Percentiles rank a stretch among this genome's conserved stretches.
These are phyloP conservation scores for Neoboletus magnificus DNA, from an alignment of 768 basidiomycete genomes.

Conservation along the genomic window DNA sequence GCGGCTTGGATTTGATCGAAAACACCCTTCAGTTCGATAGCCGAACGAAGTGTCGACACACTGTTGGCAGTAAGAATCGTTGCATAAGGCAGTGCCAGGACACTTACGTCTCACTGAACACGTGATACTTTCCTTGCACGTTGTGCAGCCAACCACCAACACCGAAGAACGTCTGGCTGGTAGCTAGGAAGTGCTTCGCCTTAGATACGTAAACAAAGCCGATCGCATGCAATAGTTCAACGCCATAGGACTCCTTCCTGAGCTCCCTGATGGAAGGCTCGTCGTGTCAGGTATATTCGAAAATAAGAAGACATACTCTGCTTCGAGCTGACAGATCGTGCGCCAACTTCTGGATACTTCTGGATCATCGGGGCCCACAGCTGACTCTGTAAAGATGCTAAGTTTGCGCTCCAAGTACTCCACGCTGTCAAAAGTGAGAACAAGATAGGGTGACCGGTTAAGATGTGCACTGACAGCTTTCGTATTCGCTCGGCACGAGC, in stretches of 20 bases:
- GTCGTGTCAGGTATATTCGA: not conserved
- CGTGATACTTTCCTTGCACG: constrained; percentile 88
- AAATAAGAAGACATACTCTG: constrained; percentile 54
- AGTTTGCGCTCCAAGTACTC: constrained; percentile 80
- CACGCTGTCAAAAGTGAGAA: constrained; percentile 33
- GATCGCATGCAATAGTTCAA: constrained; percentile 79
- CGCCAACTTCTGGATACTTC: constrained; percentile 72
- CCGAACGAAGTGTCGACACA: constrained; percentile 80
- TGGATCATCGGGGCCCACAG: constrained; percentile 60
- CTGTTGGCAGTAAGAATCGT: constrained; percentile 35
- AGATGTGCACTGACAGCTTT: constrained; percentile 44
- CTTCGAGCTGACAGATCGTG: constrained; percentile 76
- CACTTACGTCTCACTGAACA: constrained; percentile 87
- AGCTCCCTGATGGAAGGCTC: constrained; percentile 53
- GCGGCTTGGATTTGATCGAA: constrained; percentile 93
- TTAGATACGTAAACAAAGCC: constrained; percentile 84
- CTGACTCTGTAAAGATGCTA: constrained; percentile 84
- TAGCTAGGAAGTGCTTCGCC: constrained; percentile 79
- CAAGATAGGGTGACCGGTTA: not conserved
- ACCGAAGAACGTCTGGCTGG: constrained; percentile 65
- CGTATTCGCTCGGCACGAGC: constrained; percentile 71
- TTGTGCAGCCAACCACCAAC: constrained; percentile 93
- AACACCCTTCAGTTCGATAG: constrained; percentile 84
- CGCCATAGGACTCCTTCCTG: constrained; percentile 82
- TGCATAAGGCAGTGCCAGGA: not conserved